Conservation (phyloP, 106 monocot species). For the Acorus gramineus region DNA sequence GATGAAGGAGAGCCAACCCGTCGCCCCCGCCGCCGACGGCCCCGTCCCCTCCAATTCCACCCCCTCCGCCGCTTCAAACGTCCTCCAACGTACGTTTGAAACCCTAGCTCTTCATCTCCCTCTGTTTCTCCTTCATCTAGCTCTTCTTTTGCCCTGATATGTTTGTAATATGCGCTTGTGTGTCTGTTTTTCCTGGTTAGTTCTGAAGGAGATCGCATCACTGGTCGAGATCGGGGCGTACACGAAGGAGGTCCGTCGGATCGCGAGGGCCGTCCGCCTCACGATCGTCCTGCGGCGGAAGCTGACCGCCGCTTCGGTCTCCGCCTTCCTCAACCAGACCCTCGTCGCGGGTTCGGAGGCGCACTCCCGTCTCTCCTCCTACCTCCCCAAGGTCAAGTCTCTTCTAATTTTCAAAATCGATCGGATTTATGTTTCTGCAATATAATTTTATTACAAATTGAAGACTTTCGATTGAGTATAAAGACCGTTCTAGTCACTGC, state of each 20-base stretch:
- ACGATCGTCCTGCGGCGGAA: slow-evolving; percentile 66
- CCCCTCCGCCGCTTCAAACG: slow-evolving; percentile 13
- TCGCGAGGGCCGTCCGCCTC: slow-evolving; percentile 77
- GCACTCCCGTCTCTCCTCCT: slow-evolving; percentile 40
- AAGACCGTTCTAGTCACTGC: too few relatives aligned
- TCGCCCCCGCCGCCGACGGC: too few relatives aligned
- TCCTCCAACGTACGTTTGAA: slow-evolving; percentile 32
- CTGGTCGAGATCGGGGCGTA: slow-evolving; percentile 78
- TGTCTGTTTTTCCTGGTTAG: slow-evolving; percentile 15
- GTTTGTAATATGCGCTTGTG: background rate
- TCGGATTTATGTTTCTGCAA: background rate
- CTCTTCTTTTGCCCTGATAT: background rate
- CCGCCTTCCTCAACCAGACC: slow-evolving; percentile 38
- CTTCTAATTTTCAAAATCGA: too few relatives aligned
- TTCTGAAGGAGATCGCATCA: slow-evolving; percentile 82
- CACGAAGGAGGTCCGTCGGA: slow-evolving; percentile 78
- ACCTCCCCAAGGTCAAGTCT: slow-evolving; percentile 53
- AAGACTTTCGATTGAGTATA: too few relatives aligned
- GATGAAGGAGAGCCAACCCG: slow-evolving; percentile 39
- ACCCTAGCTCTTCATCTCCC: slow-evolving; percentile 3
- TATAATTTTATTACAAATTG: too few relatives aligned
- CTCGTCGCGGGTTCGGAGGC: slow-evolving; percentile 62
- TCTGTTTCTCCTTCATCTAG: background rate
- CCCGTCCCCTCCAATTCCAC: slow-evolving; percentile 16
- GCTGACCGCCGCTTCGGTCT: slow-evolving; percentile 32